Percentiles rank a stretch among this genome's conserved stretches.
phyloP scores from a whole-genome alignment of 2,329 filamentous ascomycete genomes.

The Paecilomyces dactylethromorphus region DNA sequence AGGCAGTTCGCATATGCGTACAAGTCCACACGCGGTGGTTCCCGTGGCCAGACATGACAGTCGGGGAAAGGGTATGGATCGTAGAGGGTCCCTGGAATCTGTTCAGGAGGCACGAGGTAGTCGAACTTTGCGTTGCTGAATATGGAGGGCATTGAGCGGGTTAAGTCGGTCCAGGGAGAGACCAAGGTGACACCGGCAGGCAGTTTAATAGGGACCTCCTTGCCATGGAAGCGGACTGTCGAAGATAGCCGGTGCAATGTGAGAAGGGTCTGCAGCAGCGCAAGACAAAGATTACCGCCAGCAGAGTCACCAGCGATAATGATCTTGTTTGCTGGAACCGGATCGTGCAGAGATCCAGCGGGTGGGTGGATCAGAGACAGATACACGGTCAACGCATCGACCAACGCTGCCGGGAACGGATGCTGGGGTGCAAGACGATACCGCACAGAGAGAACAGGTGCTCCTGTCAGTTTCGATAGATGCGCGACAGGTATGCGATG shows the following conservation, averaged over 20 bases:
- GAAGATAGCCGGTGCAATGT: conserved; percentile 29
- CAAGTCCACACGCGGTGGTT: conserved; percentile 37
- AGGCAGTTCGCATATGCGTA: conserved; percentile 33
- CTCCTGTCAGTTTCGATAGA: conserved; percentile 33
- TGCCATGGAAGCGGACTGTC: conserved; percentile 34
- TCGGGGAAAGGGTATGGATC: conserved; percentile 20
- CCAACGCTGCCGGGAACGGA: conserved; percentile 40
- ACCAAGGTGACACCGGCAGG: conserved; percentile 33
- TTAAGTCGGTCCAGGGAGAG: conserved; percentile 39
- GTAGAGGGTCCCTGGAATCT: conserved; percentile 14
- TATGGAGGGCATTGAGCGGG: conserved; percentile 36
- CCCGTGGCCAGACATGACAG: conserved; percentile 34
- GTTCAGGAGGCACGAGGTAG: conserved; percentile 28
- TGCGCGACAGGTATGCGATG: conserved; percentile 31
- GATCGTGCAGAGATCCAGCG: conserved; percentile 33
- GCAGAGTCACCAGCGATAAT: conserved; percentile 42
- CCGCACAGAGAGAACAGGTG: conserved; percentile 37
- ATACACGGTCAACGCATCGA: conserved; percentile 43
- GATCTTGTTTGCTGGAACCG: conserved; percentile 38
- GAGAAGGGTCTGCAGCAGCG: conserved; percentile 36
- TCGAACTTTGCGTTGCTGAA: conserved; percentile 32
- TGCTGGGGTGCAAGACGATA: conserved; percentile 43
- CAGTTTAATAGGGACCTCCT: conserved; percentile 31
- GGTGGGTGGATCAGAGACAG: conserved; percentile 41
- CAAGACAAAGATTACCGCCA: conserved; percentile 37